A percentile compares a stretch with the other conserved stretches of the same genome.
Conservation (phyloP, 805 yeast genomes). For the Tetrapisispora phaffii region DNA sequence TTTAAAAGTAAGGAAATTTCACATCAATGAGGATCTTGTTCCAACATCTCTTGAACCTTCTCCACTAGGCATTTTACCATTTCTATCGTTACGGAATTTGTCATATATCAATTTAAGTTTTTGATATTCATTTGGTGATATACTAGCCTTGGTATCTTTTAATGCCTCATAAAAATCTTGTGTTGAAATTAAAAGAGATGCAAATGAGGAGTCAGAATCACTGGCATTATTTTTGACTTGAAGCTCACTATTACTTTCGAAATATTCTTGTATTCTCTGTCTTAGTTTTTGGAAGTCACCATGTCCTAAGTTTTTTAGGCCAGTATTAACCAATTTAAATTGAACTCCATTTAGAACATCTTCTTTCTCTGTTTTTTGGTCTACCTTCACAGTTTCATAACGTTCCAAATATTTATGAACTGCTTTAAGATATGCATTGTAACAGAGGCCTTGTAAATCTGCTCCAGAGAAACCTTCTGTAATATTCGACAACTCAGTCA, state of each 20-base stretch:
- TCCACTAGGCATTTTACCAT: conserved; percentile 85
- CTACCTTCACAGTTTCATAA: background rate
- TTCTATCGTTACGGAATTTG: conserved; percentile 66
- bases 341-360: background rate
- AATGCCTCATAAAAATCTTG: conserved; percentile 54
- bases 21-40: conserved; percentile 76
- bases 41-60: conserved; percentile 72
- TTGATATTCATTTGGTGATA: conserved; percentile 57
- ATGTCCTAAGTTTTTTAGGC: background rate
- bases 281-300: background rate
- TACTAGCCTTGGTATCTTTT: conserved; percentile 78
- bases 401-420: conserved; percentile 55
- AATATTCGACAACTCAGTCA: conserved; percentile 42
- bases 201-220: conserved; percentile 5
- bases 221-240: background rate
- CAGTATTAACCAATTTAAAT: background rate
- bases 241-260: background rate
- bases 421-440: conserved; percentile 83
- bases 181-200: conserved; percentile 31
- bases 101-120: conserved; percentile 57
- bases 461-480: conserved; percentile 89
- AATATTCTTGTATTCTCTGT: background rate
- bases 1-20: too few species aligned
- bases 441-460: conserved; percentile 84
- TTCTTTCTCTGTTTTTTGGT: background rate